Evolutionary conservation across 2,329 filamentous ascomycete genomes (phyloP).

Genomic region (Pseudofabraea citricarpa): DNA sequence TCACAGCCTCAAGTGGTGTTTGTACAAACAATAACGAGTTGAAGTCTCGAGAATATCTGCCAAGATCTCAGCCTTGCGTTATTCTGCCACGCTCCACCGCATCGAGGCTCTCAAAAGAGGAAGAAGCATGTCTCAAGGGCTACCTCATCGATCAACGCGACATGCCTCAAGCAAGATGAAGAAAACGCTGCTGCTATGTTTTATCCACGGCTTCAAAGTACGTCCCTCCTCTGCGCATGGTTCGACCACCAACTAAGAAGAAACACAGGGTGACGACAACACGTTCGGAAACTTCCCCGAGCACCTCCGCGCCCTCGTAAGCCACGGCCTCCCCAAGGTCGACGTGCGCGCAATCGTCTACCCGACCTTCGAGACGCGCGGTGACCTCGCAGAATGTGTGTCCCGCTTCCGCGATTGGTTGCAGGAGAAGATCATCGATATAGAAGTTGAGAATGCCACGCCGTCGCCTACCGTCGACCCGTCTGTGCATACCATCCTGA

Average conservation of each 20-base stretch:
- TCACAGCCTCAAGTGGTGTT: too few relatives aligned
- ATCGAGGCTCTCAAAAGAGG: neutral
- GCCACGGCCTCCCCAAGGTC: constrained; percentile 62
- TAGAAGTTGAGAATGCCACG: constrained; percentile 79
- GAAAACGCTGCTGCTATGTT: constrained; percentile 76
- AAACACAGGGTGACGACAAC: constrained; percentile 62
- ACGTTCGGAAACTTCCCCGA: constrained; percentile 76
- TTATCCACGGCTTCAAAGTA: constrained; percentile 86
- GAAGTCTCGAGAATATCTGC: too few relatives aligned
- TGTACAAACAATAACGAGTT: too few relatives aligned
- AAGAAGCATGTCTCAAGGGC: neutral
- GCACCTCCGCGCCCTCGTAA: constrained; percentile 61
- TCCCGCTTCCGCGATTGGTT: constrained; percentile 76
- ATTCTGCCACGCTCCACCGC: neutral
- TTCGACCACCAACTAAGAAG: neutral
- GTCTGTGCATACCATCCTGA: constrained; percentile 73
- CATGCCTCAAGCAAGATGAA: constrained; percentile 48
- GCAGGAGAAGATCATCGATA: constrained; percentile 86
- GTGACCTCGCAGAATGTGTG: constrained; percentile 68
- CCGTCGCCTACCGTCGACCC: constrained; percentile 82
- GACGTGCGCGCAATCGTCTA: constrained; percentile 67
- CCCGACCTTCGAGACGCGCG: constrained; percentile 76
- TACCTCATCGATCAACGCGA: neutral
- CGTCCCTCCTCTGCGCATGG: constrained; percentile 2
- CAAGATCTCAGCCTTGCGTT: neutral